phyloP scores from a whole-genome alignment of 108 stramenopile species.

The Fistulifera pelliculosa region DNA sequence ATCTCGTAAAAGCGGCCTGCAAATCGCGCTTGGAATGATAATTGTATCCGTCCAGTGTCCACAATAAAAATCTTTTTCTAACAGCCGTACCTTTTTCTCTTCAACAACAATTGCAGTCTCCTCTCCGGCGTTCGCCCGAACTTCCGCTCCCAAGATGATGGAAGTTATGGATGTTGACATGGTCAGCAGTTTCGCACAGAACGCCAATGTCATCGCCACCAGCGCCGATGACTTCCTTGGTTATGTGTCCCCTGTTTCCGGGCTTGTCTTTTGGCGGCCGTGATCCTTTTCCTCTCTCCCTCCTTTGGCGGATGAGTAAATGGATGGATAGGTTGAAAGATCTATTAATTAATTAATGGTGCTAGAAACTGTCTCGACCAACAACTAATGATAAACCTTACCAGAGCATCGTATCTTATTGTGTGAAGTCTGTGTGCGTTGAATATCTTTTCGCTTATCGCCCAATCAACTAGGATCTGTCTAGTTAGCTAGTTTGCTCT shows the following conservation, averaged over 20 bases:
- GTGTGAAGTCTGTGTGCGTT: too few species aligned
- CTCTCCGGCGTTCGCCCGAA: conserved; percentile 35
- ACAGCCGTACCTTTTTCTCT: conserved; percentile 4
- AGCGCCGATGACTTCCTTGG: conserved; percentile 59
- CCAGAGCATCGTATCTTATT: too few species aligned
- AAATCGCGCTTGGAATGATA: too few species aligned
- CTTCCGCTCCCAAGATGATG: conserved; percentile 53
- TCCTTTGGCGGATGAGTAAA: conserved; percentile 70
- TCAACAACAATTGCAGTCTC: conserved; percentile 7
- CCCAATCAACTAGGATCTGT: too few species aligned
- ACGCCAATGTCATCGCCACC: conserved; percentile 64
- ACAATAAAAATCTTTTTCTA: neutral
- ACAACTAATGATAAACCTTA: too few species aligned
- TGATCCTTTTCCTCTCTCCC: conserved; percentile 84
- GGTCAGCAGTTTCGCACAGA: conserved; percentile 35
- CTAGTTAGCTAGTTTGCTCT: too few species aligned
- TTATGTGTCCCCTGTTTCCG: conserved; percentile 72
- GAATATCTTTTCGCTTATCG: too few species aligned
- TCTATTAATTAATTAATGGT: too few species aligned
- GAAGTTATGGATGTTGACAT: conserved; percentile 53
- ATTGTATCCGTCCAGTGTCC: too few species aligned
- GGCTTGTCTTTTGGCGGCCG: conserved; percentile 61
- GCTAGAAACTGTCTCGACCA: too few species aligned
- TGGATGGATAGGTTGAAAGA: neutral
- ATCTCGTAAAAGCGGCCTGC: too few species aligned